Evolutionary conservation across 2,329 filamentous ascomycete species (phyloP).

Genomic region (Penicillium concentricum): DNA sequence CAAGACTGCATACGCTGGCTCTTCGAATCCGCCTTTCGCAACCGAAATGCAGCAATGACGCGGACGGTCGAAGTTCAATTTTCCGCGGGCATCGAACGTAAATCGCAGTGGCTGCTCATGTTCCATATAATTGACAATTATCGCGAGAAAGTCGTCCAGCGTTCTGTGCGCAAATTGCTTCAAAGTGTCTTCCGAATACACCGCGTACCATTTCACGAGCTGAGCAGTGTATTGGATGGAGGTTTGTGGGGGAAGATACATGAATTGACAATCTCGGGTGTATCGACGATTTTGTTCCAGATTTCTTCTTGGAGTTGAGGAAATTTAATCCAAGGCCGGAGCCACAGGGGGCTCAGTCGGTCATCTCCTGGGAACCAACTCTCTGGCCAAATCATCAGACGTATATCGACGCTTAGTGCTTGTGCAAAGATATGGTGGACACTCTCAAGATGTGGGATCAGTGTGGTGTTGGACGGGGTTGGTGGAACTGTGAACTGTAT

Average conservation of each 20-base stretch:
- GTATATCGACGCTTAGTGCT: neutral
- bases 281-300: neutral
- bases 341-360: neutral
- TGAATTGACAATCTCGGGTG: neutral
- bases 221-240: neutral
- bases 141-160: neutral
- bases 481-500: neutral
- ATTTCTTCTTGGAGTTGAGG: neutral
- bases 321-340: neutral
- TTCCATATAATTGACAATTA: neutral
- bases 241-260: neutral
- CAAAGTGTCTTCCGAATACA: neutral
- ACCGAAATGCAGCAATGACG: neutral
- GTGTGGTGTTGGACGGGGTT: neutral
- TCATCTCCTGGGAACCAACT: neutral
- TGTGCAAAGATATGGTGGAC: neutral
- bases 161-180: neutral
- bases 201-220: neutral
- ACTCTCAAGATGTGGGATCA: neutral
- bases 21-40: neutral
- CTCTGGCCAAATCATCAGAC: neutral
- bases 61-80: neutral
- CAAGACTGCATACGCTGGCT: constrained; percentile 26
- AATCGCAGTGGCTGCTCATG: neutral
- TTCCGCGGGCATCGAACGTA: neutral